A percentile compares a stretch with the other conserved stretches of the same genome.
phyloP scores from a whole-genome alignment of 2,329 filamentous ascomycete species.

The Colletotrichum zoysiae region DNA sequence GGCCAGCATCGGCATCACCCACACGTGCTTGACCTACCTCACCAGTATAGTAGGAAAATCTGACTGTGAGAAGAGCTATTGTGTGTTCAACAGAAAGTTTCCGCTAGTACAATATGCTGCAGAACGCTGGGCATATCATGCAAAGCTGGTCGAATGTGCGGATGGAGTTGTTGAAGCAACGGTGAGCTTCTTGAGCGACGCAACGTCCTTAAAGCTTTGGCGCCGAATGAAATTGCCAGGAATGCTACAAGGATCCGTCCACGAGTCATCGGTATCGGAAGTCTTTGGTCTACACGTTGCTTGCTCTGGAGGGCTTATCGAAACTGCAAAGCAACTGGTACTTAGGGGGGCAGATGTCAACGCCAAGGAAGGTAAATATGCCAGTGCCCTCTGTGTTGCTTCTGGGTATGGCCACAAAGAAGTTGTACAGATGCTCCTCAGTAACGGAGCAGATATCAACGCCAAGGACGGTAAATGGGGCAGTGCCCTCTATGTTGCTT shows the following conservation, averaged over 20 bases:
- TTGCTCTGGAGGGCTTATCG: no score
- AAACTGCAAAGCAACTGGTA: neutral
- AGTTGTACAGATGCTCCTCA: neutral
- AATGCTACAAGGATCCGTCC: no score
- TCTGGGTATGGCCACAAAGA: no score
- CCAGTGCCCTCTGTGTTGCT: neutral
- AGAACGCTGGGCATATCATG: neutral
- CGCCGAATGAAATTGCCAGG: no score
- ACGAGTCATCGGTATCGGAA: no score
- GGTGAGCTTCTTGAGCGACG: neutral
- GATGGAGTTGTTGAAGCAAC: neutral
- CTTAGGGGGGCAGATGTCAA: neutral
- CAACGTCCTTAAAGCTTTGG: no score
- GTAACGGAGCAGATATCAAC: neutral
- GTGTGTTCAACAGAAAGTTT: neutral
- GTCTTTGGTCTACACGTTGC: no score
- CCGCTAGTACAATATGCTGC: neutral
- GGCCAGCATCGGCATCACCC: neutral
- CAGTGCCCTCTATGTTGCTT: neutral
- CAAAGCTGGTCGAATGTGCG: neutral
- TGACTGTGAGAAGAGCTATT: no score
- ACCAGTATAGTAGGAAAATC: neutral
- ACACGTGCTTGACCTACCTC: neutral
- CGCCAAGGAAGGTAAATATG: neutral
- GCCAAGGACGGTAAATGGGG: fast-evolving